These are phyloP conservation scores for Clitopilus passeckerianus DNA, from an alignment of 768 basidiomycete genomes.

Conservation along the genomic window DNA sequence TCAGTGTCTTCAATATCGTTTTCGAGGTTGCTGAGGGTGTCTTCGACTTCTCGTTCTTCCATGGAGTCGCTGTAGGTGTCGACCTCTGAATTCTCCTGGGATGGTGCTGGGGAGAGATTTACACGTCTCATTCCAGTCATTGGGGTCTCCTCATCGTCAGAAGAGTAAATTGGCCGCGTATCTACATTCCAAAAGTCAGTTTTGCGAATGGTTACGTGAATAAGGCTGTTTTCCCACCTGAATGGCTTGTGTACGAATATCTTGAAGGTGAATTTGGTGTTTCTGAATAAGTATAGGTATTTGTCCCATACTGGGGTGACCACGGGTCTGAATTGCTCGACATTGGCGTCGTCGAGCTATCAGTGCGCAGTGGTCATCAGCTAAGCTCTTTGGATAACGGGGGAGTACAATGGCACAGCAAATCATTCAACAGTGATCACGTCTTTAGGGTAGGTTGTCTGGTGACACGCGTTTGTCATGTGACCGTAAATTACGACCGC, in stretches of 20 bases:
- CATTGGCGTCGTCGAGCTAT: slow-evolving; percentile 22
- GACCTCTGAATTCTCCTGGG: slow-evolving; percentile 25
- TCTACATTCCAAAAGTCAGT: slow-evolving; percentile 23
- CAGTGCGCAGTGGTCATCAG: slow-evolving; percentile 6
- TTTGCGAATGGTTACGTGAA: background rate
- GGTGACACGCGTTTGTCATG: slow-evolving; percentile 28
- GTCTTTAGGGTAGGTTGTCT: slow-evolving; percentile 31
- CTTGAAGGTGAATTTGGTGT: slow-evolving; percentile 57
- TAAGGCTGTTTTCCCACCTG: slow-evolving; percentile 35
- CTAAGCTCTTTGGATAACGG: background rate
- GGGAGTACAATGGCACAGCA: background rate
- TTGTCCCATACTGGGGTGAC: slow-evolving; percentile 61
- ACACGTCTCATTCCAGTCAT: slow-evolving; percentile 46
- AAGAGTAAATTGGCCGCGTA: slow-evolving; percentile 42
- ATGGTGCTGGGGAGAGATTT: slow-evolving; percentile 47
- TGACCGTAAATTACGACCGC: slow-evolving; percentile 2
- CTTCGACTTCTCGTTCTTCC: slow-evolving; percentile 70
- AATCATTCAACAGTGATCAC: slow-evolving; percentile 8
- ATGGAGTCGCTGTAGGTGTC: slow-evolving; percentile 48
- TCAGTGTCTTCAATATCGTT: slow-evolving; percentile 64
- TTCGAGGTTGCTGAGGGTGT: slow-evolving; percentile 60
- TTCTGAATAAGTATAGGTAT: slow-evolving; percentile 49
- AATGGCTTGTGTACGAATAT: slow-evolving; percentile 50
- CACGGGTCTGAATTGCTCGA: slow-evolving; percentile 42
- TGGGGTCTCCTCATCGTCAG: slow-evolving; percentile 35